Percentiles rank a stretch among this genome's conserved stretches.
Evolutionary conservation across 208 protist genomes (phyloP).

Genomic region (Wallacemonas rigidus): DNA sequence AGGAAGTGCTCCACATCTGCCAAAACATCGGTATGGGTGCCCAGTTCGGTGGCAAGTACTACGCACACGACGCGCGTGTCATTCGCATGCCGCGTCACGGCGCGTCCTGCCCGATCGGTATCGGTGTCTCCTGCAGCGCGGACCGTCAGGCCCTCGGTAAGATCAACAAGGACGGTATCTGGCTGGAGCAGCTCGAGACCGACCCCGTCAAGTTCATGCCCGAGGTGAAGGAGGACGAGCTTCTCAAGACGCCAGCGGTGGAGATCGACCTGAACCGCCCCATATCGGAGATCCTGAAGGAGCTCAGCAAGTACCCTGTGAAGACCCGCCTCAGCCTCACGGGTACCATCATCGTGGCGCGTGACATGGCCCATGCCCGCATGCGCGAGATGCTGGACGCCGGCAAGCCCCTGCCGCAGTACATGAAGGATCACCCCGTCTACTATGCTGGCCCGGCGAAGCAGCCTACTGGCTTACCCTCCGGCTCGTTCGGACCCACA

Average conservation of each 20-base stretch:
- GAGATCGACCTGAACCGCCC: slow-evolving; percentile 93
- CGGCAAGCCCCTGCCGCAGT: slow-evolving; percentile 90
- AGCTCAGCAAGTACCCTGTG: slow-evolving; percentile 89
- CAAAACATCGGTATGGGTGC: slow-evolving; percentile 94
- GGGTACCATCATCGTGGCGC: slow-evolving; percentile 96
- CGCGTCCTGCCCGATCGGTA: slow-evolving; percentile 90
- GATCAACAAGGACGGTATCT: slow-evolving; percentile 96
- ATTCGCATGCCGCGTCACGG: slow-evolving; percentile 94
- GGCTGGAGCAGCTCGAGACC: slow-evolving; percentile 95
- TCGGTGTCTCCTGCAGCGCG: slow-evolving; percentile 97
- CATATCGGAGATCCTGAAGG: slow-evolving; percentile 84
- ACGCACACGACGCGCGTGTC: slow-evolving; percentile 96
- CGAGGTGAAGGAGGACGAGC: slow-evolving; percentile 82
- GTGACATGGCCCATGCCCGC: slow-evolving; percentile 97
- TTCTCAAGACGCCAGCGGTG: slow-evolving; percentile 74
- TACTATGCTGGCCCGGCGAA: slow-evolving; percentile 99
- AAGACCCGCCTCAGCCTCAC: slow-evolving; percentile 94
- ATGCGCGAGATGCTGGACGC: slow-evolving; percentile 90
- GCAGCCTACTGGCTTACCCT: slow-evolving; percentile 92
- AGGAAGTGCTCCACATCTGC: slow-evolving; percentile 88
- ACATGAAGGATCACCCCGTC: slow-evolving; percentile 95
- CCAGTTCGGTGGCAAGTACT: slow-evolving; percentile 99
- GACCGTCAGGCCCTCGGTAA: slow-evolving; percentile 94
- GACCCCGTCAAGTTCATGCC: slow-evolving; percentile 95
- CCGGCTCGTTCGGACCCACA: slow-evolving; percentile 96